These are phyloP conservation scores for Pestalotiopsis sp. DNA, from an alignment of 2,329 filamentous ascomycete genomes.

Conservation along the genomic window DNA sequence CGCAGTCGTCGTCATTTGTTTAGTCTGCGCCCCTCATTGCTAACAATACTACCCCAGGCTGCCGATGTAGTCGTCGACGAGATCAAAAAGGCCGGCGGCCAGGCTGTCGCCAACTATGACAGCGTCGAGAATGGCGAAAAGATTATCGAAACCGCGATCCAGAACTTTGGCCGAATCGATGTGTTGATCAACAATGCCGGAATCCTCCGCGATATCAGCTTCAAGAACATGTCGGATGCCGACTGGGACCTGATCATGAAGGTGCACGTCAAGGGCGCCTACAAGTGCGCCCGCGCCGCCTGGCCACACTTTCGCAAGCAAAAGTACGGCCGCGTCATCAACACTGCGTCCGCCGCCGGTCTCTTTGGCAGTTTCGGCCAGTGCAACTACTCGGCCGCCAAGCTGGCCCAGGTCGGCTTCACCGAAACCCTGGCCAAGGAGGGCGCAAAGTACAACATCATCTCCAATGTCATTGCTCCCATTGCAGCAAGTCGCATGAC, in stretches of 20 bases:
- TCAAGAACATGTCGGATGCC: slow-evolving; percentile 97
- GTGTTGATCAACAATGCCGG: slow-evolving; percentile 97
- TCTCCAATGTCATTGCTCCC: slow-evolving; percentile 92
- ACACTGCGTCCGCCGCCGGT: slow-evolving; percentile 94
- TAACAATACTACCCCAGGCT: slow-evolving; percentile 50
- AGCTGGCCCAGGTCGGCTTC: slow-evolving; percentile 93
- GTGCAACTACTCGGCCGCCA: slow-evolving; percentile 96
- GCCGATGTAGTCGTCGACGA: slow-evolving; percentile 83
- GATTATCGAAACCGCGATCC: slow-evolving; percentile 89
- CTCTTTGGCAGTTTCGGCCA: slow-evolving; percentile 96
- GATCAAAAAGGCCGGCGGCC: slow-evolving; percentile 86
- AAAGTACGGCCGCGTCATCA: slow-evolving; percentile 96
- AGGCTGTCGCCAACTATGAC: slow-evolving; percentile 98
- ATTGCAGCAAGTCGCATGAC: slow-evolving; percentile 97
- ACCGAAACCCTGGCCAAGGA: slow-evolving; percentile 98
- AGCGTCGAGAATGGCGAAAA: slow-evolving; percentile 89
- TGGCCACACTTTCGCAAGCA: slow-evolving; percentile 99
- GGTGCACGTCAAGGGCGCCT: slow-evolving; percentile 91
- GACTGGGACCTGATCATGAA: slow-evolving; percentile 96
- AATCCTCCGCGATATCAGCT: slow-evolving; percentile 91
- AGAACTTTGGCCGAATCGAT: slow-evolving; percentile 84
- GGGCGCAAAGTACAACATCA: slow-evolving; percentile 96
- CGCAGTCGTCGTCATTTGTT: background rate
- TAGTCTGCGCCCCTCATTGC: background rate
- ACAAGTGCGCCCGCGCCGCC: slow-evolving; percentile 92